Conservation (phyloP, 441 rosid species). For the Geranium incanum region DNA sequence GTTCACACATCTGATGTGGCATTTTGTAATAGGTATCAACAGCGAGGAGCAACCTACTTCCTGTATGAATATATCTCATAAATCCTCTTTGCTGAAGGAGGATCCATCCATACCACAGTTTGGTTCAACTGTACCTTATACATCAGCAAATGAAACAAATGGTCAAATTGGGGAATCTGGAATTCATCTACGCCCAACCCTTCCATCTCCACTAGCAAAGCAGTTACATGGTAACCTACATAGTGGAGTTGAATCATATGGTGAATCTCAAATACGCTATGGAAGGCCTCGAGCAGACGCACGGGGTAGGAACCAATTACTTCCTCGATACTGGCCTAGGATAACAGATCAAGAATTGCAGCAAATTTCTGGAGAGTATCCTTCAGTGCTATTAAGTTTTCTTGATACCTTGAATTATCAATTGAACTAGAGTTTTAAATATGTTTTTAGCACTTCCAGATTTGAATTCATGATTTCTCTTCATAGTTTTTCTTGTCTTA, state of each 20-base stretch:
- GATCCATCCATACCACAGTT: constrained; percentile 46
- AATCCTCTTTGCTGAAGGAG: constrained; percentile 39
- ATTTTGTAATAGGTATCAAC: constrained; percentile 44
- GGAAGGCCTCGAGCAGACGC: constrained; percentile 58
- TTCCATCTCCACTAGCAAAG: constrained; percentile 40
- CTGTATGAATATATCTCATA: constrained; percentile 41
- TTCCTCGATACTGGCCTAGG: constrained; percentile 88
- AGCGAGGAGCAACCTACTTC: constrained; percentile 41
- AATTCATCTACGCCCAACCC: constrained; percentile 35
- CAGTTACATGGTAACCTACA: constrained; percentile 42
- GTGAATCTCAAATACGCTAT: constrained; percentile 41
- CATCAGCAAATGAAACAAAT: constrained; percentile 46
- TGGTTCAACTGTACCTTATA: constrained; percentile 36
- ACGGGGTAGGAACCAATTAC: constrained; percentile 57
- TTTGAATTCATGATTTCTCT: constrained; percentile 7
- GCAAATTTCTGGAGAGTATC: constrained; percentile 85
- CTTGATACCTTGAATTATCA: constrained; percentile 1
- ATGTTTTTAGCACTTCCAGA: not conserved
- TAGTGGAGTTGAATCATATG: constrained; percentile 47
- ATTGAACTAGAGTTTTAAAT: not conserved
- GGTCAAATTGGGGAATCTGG: constrained; percentile 45
- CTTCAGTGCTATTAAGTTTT: constrained; percentile 31
- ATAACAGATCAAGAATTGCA: constrained; percentile 68
- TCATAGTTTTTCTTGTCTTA: constrained; percentile 6
- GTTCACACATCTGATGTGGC: constrained; percentile 20